phyloP scores from a whole-genome alignment of 495 filamentous ascomycete species.

The Aspergillus steynii region DNA sequence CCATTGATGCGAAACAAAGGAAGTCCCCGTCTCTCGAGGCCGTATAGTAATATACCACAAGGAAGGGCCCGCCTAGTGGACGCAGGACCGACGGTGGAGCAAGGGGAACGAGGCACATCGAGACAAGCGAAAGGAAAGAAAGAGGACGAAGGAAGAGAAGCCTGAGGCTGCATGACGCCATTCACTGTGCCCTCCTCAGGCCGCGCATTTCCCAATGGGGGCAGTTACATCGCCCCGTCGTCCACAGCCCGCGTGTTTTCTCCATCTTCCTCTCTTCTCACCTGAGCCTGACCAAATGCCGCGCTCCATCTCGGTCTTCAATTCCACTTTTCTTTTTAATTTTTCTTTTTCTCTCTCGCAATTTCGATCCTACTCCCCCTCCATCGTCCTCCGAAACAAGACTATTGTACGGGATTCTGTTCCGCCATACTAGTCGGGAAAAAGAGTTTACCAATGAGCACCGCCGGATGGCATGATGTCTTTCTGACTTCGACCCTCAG shows the following conservation, averaged over 20 bases:
- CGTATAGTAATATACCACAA: neutral
- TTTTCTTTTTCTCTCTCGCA: conserved; percentile 3
- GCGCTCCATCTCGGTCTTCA: neutral
- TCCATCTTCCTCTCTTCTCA: neutral
- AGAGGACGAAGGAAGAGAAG: neutral
- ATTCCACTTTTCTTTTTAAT: neutral
- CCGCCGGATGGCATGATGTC: conserved; percentile 14
- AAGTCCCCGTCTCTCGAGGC: neutral
- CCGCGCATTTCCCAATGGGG: neutral
- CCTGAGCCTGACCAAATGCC: neutral
- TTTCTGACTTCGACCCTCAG: conserved; percentile 16
- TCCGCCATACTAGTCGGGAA: conserved; percentile 11
- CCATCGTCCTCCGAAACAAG: neutral
- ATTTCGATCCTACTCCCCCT: conserved; percentile 2
- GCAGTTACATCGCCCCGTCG: neutral
- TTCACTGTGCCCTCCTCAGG: neutral
- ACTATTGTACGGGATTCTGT: conserved; percentile 12
- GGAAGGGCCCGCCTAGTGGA: neutral
- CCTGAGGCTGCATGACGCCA: neutral
- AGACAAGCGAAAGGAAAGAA: neutral
- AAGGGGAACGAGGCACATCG: neutral
- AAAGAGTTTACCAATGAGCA: conserved; percentile 23
- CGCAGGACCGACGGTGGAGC: neutral
- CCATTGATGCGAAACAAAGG: neutral
- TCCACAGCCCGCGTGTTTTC: too few species aligned